Conservation (phyloP, 208 protist genomes). For the Acanthamoeba culbertsoni region DNA sequence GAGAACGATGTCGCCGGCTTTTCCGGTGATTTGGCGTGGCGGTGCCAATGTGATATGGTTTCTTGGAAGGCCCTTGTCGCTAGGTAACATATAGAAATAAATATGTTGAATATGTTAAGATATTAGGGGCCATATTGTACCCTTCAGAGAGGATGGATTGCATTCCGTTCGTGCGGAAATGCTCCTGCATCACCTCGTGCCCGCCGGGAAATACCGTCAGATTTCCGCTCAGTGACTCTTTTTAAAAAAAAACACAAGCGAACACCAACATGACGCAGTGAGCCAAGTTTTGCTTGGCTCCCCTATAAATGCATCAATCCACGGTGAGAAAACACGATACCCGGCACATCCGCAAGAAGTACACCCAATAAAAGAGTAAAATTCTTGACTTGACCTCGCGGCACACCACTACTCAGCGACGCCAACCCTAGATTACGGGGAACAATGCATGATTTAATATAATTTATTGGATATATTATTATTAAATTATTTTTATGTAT, state of each 20-base stretch:
- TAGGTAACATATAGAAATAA: background rate
- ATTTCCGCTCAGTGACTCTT: constrained; percentile 31
- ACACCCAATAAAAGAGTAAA: constrained; percentile 41
- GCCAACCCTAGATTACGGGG: background rate
- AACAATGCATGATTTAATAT: background rate
- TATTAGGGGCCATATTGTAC: too few species aligned
- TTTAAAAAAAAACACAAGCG: background rate
- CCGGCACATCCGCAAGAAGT: constrained; percentile 15
- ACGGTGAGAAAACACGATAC: background rate
- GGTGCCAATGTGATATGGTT: background rate
- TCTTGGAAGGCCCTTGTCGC: background rate
- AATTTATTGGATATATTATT: background rate
- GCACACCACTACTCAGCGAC: background rate
- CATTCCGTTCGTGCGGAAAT: background rate
- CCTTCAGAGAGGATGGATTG: background rate
- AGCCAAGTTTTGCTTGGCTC: background rate
- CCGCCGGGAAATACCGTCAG: constrained; percentile 48
- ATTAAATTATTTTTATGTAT: background rate
- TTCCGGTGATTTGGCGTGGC: background rate
- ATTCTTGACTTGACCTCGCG: background rate
- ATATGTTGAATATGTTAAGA: background rate
- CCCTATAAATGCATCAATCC: background rate
- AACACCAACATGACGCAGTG: background rate
- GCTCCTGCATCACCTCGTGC: background rate
- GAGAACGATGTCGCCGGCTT: constrained; percentile 53